Base-by-base conservation (phyloP, 805 yeast genomes). In the Wickerhamiella qilinensis region DNA sequence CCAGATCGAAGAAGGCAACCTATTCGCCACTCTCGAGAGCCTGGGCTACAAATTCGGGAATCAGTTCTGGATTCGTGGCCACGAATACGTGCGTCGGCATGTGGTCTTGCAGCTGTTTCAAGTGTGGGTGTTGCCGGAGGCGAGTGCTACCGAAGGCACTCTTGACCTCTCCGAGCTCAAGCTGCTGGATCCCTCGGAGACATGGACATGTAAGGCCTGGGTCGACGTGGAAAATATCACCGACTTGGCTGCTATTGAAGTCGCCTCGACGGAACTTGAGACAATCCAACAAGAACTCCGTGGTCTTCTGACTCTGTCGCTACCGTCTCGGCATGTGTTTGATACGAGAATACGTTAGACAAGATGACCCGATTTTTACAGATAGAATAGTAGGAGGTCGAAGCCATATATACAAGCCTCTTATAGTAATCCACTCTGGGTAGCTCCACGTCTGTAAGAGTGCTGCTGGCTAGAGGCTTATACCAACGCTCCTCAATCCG, bases 311-410 rank as follows among this genome's bases (percentile, higher is more conserved):
- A 72, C 73, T 35, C 63, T 86, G 35, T 71, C 64, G 16, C 70
- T 80, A 24, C 93, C 94, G 4, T 91, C 82, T 51, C 66, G 94
- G 44, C 73, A 72, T 52, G 63, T 67, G 20, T 82, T 85, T 84
- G 94, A 85, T 54, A 73, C 86, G 1, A 68, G 94, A 47, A 66
- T 79, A 21, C 47, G 62, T 5, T 32, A 9, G 15, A 17, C n/a
- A n/a, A n/a, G n/a, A n/a, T n/a, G n/a, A n/a, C n/a, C n/a, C n/a
- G n/a, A n/a, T n/a, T n/a, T n/a, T n/a, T n/a, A n/a, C n/a, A n/a
- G n/a, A n/a, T n/a, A n/a, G n/a, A n/a, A n/a, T n/a, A n/a, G n/a
- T n/a, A n/a, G n/a, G n/a, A n/a, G n/a, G n/a, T n/a, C n/a, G n/a
- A n/a, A n/a, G n/a, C n/a, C n/a, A n/a, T n/a, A n/a, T n/a, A n/a